Evolutionary conservation across 345 rosid species (phyloP), one percentile per base, ranked within the genome.

Genomic region (Psidium friedrichsthalianum): DNA sequence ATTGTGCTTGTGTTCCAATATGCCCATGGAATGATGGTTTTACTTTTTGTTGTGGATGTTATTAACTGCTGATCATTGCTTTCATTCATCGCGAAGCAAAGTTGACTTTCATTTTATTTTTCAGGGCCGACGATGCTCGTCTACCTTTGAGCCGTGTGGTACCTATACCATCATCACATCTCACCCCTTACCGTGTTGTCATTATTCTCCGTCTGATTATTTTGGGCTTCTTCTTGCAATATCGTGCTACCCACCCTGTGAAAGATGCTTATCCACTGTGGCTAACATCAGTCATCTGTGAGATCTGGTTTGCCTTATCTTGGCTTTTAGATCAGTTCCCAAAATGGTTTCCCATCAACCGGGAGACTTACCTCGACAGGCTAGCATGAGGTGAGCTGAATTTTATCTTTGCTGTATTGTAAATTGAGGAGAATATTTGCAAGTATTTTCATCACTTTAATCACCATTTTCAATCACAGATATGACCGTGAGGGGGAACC

Each of bases 271-370:
- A 97, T 64, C 96, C 98, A 3, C 87, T 96, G 90, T 96, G 99
- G 99, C 84, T 96, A 82, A 96, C 94, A 84, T 96, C 98, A 16
- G 96, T 96, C 87, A 95, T 96, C 81, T 96, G 99, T 89, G 99
- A 96, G 95, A 92, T 96, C 89, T 96, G 98, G 99, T 96, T 96
- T 93, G 98, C 99, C 52, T 92, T 95, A 88, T 96, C 99, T 25
- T 96, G 99, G 99, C 95, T 96, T 86, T 91, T 96, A 84, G 99
- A 96, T 92, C 99, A 96, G 93, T 93, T 96, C 88, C 99, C 99
- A 81, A 96, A 96, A 87, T 95, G 98, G 98, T 91, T 24, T 86
- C 99, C 99, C 25, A 86, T 95, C 83, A 96, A 95, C 90, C 95
- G 98, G 13, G 98, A 95, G 90, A 96, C 99, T 47, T 94, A 88